Base-by-base conservation (phyloP, 371 early-diverging fungal genomes). In the Mortierella sp. region DNA sequence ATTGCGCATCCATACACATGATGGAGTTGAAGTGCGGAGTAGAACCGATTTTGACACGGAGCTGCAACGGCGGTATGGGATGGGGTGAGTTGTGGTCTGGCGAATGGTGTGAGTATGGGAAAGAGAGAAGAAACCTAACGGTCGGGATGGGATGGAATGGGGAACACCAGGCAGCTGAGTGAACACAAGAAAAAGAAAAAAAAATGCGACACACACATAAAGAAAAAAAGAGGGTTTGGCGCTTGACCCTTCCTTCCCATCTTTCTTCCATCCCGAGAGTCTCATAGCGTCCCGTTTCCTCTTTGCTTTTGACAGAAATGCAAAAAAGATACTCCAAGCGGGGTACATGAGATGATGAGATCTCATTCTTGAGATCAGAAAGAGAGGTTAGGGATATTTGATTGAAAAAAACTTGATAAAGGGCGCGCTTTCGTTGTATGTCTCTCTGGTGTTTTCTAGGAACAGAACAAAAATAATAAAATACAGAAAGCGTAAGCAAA, bases 151-250 rank as follows among this genome's bases (percentile, higher is more conserved):
- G 21, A 42, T 68, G 42, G 65, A 2, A 68, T 8, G 19, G 42
- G 42, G 42, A 38, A 38, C 42, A 38, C 42, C 5, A 38, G 42
- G 42, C 3, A 5, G 5, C 42, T 3, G 7, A 55, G 9, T 21
- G 55, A 24, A 24, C 19, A 55, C 21, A 19, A 68, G 21, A 9
- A 28, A 7, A 58, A 63, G 28, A 65, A 65, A 31, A 21, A 38
- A 65, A 65, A 65, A 24, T 65, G 65, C 38, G 65, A 42, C 68
- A 68, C 24, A 19, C 0, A 68, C 38, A 38, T 38, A 38, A 38
- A 68, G 21, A 68, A 68, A 60, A 65, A 60, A 63, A 34, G 9
- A 68, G 68, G 68, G 68, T 68, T 68, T 68, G 44, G 68, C 68
- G 44, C 42, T 24, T 21, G 7, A 14, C 63, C 63, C 34, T 31